phyloP scores from a whole-genome alignment of 768 basidiomycete genomes.

The Phaeotremella fagi region DNA sequence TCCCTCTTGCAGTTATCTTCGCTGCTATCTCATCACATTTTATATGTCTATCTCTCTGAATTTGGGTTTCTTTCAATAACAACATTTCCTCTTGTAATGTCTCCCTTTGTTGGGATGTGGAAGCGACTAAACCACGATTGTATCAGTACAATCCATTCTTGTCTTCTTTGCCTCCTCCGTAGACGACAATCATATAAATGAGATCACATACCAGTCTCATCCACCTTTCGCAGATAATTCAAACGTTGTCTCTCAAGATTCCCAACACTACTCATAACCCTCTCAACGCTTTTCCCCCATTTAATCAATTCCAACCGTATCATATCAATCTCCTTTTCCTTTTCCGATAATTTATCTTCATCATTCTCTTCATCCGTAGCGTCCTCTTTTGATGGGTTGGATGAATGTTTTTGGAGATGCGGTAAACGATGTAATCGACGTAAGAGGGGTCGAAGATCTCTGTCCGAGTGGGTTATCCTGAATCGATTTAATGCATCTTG shows the following conservation, averaged over 20 bases:
- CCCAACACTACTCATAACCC: slow-evolving; percentile 24
- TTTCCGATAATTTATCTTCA: neutral
- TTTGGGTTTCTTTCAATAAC: slow-evolving; percentile 16
- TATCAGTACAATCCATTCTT: too few species aligned
- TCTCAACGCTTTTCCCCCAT: slow-evolving; percentile 30
- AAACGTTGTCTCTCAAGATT: slow-evolving; percentile 32
- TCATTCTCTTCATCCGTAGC: too few species aligned
- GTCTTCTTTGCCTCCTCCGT: neutral
- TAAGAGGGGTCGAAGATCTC: slow-evolving; percentile 31
- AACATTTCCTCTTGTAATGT: slow-evolving; percentile 30
- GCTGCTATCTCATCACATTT: slow-evolving; percentile 38
- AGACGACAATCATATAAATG: neutral
- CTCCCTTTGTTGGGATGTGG: slow-evolving; percentile 16
- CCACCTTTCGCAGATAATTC: slow-evolving; percentile 16
- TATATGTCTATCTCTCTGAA: slow-evolving; percentile 27
- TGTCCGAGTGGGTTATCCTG: slow-evolving; percentile 39
- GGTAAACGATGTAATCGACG: slow-evolving; percentile 28
- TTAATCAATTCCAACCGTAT: slow-evolving; percentile 32
- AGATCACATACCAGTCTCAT: slow-evolving; percentile 29
- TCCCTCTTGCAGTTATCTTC: slow-evolving; percentile 23
- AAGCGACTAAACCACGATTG: slow-evolving; percentile 3
- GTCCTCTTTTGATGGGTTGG: too few species aligned
- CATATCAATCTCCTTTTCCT: slow-evolving; percentile 22
- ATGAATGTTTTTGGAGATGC: slow-evolving; percentile 1
- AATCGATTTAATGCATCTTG: slow-evolving; percentile 36